Evolutionary conservation across 805 yeast genomes (phyloP).

Genomic region (Yarrowia sp.): DNA sequence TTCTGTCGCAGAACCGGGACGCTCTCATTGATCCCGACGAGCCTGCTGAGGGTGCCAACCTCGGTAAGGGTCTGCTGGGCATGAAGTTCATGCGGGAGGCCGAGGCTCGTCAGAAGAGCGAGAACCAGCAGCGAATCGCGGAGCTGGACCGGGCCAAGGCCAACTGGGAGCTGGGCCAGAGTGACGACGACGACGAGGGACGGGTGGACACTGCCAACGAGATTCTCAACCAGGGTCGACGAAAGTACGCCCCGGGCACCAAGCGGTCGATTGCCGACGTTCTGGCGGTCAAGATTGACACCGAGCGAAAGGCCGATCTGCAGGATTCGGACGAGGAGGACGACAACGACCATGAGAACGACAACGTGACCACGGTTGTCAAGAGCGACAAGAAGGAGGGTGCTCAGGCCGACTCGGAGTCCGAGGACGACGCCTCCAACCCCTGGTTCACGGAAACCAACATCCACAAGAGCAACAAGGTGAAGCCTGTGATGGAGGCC

Average conservation of each 20-base stretch:
- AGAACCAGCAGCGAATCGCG: constrained; percentile 62
- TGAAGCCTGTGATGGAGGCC: constrained; percentile 56
- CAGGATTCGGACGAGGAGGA: constrained; percentile 25
- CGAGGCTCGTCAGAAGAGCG: constrained; percentile 67
- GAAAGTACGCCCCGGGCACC: constrained; percentile 75
- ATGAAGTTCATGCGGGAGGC: constrained; percentile 98
- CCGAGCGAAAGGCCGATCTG: constrained; percentile 41
- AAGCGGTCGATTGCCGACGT: constrained; percentile 50
- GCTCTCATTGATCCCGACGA: constrained; percentile 43
- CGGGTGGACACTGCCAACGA: constrained; percentile 54
- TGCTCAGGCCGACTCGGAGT: constrained; percentile 2
- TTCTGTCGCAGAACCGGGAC: constrained; percentile 48
- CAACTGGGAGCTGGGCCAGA: constrained; percentile 52
- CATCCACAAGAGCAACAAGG: constrained; percentile 54
- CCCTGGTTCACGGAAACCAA: constrained; percentile 55
- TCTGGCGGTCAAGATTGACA: constrained; percentile 44
- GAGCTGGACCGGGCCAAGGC: constrained; percentile 60
- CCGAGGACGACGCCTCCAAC: constrained; percentile 45
- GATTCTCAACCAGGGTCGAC: constrained; percentile 73
- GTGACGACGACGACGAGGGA: constrained; percentile 50
- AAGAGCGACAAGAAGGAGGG: background rate
- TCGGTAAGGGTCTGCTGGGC: constrained; percentile 88
- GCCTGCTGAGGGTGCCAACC: constrained; percentile 49
- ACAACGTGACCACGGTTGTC: background rate
- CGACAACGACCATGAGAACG: background rate